Evolutionary conservation across 2,329 filamentous ascomycete species (phyloP).

Genomic region (Aspergillus thermomutatus): DNA sequence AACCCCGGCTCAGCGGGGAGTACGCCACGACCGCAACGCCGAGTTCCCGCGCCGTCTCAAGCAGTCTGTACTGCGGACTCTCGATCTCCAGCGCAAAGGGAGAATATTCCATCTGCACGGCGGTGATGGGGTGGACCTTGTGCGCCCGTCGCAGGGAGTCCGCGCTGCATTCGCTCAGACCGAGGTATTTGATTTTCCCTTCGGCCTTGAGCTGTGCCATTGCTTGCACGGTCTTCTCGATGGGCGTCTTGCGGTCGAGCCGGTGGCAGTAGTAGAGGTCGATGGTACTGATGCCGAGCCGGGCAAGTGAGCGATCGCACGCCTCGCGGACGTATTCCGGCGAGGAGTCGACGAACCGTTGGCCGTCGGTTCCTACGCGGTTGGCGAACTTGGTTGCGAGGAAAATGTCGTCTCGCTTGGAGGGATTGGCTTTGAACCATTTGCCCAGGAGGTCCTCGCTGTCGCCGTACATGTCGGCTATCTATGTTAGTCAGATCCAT

Average conservation of each 20-base stretch:
- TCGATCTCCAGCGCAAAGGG: constrained; percentile 52
- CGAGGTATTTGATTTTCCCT: constrained; percentile 54
- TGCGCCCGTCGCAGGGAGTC: constrained; percentile 50
- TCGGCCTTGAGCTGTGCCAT: constrained; percentile 47
- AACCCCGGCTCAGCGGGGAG: constrained; percentile 42
- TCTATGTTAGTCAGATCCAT: neutral
- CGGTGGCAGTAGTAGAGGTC: constrained; percentile 50
- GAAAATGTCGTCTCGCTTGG: constrained; percentile 49
- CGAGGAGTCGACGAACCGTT: constrained; percentile 29
- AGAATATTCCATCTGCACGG: constrained; percentile 55
- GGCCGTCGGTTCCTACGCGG: constrained; percentile 12
- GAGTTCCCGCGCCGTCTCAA: constrained; percentile 27
- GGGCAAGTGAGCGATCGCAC: constrained; percentile 40
- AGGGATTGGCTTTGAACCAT: constrained; percentile 45
- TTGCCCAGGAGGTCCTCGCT: constrained; percentile 48
- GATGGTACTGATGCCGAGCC: constrained; percentile 44
- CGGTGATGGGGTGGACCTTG: constrained; percentile 48
- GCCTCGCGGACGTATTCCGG: constrained; percentile 42
- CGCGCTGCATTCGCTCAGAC: constrained; percentile 49
- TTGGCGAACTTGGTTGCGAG: constrained; percentile 52
- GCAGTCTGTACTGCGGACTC: constrained; percentile 18
- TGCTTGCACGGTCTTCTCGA: constrained; percentile 41
- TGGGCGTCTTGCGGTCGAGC: constrained; percentile 35
- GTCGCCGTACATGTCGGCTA: constrained; percentile 42
- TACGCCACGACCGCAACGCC: constrained; percentile 43